A percentile compares a stretch with the other conserved stretches of the same genome.
Conservation (phyloP, 257 asterid genomes). For the Agastache rugosa region DNA sequence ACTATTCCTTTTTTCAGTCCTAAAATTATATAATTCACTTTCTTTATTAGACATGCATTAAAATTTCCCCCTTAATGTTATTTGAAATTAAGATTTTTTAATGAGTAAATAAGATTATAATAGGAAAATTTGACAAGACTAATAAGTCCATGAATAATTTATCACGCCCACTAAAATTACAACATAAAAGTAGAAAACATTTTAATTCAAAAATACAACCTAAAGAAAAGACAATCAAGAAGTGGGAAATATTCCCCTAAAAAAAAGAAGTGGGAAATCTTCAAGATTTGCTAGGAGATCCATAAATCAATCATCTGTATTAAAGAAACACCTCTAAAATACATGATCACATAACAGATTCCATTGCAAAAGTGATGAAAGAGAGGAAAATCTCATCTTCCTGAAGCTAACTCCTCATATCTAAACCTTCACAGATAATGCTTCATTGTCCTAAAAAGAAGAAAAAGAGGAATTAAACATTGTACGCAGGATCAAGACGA, state of each 20-base stretch:
- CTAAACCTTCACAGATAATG: slow-evolving; percentile 16
- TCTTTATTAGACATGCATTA: not conserved
- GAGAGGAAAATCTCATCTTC: not conserved
- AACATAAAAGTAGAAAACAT: not conserved
- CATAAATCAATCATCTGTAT: not conserved
- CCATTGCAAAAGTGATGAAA: not conserved
- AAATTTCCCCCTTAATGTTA: not conserved
- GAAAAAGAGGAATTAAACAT: not conserved
- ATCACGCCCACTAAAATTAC: not conserved
- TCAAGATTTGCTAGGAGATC: slow-evolving; percentile 14
- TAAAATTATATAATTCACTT: not conserved
- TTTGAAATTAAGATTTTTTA: no score
- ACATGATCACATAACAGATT: not conserved
- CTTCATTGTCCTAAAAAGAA: not conserved
- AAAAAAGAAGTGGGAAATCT: slow-evolving; percentile 3
- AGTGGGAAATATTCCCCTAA: slow-evolving; percentile 3
- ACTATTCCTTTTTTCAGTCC: not conserved
- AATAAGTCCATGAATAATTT: not conserved
- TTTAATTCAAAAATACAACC: not conserved
- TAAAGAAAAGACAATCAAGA: not conserved
- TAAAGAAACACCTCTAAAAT: not conserved
- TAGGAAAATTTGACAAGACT: not conserved
- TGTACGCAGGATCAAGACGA: not conserved
- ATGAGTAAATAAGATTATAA: not conserved
- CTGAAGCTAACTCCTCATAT: slow-evolving; percentile 17